A percentile compares a stretch with the other conserved stretches of the same genome.
These are phyloP conservation scores for Cyberlindnera samutprakarnensis DNA, from an alignment of 805 yeast species.

Conservation along the genomic window DNA sequence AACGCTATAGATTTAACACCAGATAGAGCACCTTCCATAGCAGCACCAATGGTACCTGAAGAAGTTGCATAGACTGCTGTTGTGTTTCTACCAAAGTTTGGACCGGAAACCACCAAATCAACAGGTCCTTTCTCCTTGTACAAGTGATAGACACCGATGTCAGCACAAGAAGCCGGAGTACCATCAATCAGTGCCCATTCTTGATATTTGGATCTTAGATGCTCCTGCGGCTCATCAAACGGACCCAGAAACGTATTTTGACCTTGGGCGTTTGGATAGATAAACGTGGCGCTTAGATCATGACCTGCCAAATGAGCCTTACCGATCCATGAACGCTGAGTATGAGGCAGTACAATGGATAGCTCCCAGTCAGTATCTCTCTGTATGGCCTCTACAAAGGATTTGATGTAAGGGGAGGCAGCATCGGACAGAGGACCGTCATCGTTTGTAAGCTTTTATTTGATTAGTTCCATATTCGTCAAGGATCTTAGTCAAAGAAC, in stretches of 20 bases:
- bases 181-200: conserved; percentile 89
- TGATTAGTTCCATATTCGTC: too few species aligned
- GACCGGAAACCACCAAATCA: conserved; percentile 89
- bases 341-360: conserved; percentile 73
- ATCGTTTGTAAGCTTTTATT: conserved; percentile 74
- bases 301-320: conserved; percentile 91
- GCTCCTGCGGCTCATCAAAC: conserved; percentile 41
- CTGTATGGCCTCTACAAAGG: conserved; percentile 62
- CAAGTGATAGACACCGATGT: conserved; percentile 77
- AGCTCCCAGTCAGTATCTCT: conserved; percentile 74
- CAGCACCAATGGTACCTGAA: conserved; percentile 95
- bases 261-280: conserved; percentile 50
- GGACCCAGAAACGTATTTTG: conserved; percentile 59
- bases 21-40: conserved; percentile 81
- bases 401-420: conserved; percentile 80
- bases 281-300: conserved; percentile 49
- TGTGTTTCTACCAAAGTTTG: conserved; percentile 92
- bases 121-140: conserved; percentile 48
- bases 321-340: conserved; percentile 93
- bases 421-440: conserved; percentile 87
- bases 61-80: conserved; percentile 83
- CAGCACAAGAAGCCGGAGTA: conserved; percentile 95
- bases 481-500: too few species aligned
- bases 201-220: conserved; percentile 33
- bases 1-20: conserved; percentile 67